phyloP scores from a whole-genome alignment of 2,329 filamentous ascomycete genomes.

The Penicillium sp. region DNA sequence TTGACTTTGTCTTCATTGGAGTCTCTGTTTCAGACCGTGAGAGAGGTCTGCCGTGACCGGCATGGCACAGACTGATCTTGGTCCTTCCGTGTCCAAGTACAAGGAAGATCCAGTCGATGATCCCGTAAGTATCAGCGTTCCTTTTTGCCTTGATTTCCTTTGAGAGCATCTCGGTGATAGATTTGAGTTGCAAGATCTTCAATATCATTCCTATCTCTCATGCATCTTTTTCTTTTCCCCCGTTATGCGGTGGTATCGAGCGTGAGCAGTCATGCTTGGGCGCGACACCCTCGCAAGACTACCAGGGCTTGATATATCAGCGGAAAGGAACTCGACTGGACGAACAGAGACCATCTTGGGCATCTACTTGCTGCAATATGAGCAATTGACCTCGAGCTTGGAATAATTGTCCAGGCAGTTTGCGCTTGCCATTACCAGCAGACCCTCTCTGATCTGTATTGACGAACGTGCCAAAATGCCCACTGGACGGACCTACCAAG shows the following conservation, averaged over 20 bases:
- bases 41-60: constrained; percentile 36
- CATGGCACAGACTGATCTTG: constrained; percentile 42
- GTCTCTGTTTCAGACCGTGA: constrained; percentile 20
- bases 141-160: not conserved
- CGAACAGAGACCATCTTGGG: too few species aligned
- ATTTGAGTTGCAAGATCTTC: constrained; percentile 4
- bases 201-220: constrained; percentile 1
- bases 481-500: not conserved
- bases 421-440: too few species aligned
- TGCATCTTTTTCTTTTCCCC: constrained; percentile 11
- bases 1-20: constrained; percentile 2
- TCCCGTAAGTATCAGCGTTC: constrained; percentile 39
- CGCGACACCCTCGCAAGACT: not conserved
- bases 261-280: not conserved
- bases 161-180: not conserved
- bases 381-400: too few species aligned
- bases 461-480: not conserved
- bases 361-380: too few species aligned
- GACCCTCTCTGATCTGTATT: constrained; percentile 16
- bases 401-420: too few species aligned
- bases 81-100: constrained; percentile 38
- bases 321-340: too few species aligned
- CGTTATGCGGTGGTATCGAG: constrained; percentile 11
- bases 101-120: constrained; percentile 46
- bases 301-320: too few species aligned